These are phyloP conservation scores for Diaporthe humulicola DNA, from an alignment of 2,329 filamentous ascomycete species.

Conservation along the genomic window DNA sequence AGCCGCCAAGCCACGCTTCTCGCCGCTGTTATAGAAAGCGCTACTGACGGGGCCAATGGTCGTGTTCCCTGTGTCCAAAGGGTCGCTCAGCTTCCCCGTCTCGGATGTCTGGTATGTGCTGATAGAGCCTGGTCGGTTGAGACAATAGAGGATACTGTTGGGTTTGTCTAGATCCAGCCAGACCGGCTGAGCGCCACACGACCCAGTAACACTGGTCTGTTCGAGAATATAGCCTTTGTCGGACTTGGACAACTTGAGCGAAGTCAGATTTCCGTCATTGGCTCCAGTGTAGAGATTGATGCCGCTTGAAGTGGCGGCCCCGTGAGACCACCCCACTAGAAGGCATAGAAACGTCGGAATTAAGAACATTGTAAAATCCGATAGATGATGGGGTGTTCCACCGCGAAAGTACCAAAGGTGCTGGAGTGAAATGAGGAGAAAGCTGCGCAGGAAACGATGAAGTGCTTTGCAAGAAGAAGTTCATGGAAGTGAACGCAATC, in stretches of 20 bases:
- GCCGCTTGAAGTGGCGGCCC: too few relatives aligned
- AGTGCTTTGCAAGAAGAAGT: too few relatives aligned
- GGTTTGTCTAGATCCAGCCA: constrained; percentile 1
- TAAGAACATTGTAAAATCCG: not conserved
- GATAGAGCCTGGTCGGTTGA: constrained; percentile 1
- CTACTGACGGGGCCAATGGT: not conserved
- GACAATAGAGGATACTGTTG: not conserved
- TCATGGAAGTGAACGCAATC: too few relatives aligned
- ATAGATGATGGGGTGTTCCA: too few relatives aligned
- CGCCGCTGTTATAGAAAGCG: not conserved
- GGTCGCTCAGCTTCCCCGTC: not conserved
- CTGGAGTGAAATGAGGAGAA: too few relatives aligned
- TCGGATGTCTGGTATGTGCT: not conserved
- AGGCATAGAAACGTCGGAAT: not conserved
- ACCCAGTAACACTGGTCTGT: not conserved
- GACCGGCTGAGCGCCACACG: not conserved
- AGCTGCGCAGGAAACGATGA: too few relatives aligned
- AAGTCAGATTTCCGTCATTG: not conserved
- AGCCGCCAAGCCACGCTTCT: constrained; percentile 1
- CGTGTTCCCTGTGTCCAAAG: not conserved
- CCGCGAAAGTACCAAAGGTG: too few relatives aligned
- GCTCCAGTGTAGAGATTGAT: not conserved
- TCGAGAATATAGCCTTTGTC: not conserved
- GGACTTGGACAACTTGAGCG: constrained; percentile 3
- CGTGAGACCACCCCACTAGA: not conserved